Evolutionary conservation across 306 rosid species (phyloP), one percentile per base, ranked within the genome.

Genomic region (Cicer chorassanicum): DNA sequence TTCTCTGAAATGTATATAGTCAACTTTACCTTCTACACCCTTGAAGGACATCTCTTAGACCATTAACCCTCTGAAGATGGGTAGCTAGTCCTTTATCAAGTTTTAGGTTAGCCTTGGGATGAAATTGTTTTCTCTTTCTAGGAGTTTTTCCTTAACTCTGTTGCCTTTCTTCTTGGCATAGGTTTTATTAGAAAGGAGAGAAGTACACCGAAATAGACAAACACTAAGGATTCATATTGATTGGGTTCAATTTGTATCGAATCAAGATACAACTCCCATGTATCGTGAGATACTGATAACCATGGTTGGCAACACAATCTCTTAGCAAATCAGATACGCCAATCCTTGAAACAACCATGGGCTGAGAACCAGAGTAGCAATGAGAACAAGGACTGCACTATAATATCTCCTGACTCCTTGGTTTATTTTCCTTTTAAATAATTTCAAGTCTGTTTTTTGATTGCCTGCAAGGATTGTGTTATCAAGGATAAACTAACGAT

Each of bases 341-440:
- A 21, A 49, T 48, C 21, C 21, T 56, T 72, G 57, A 45, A 43
- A 72, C 57, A 72, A 44, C 9, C 10, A 21, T 13, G 34, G 65
- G 34, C 34, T 51, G 60, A 51, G 74, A 69, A 50, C 62, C 14
- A 54, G 48, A 8, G 48, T 36, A 15, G 45, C 61, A 24, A 36
- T 46, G 50, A 48, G 59, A 68, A 48, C 57, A 67, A 45, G 59
- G 48, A 68, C 21, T 11, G 24, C 65, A 51, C 16, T 34, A 46
- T 51, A 7, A 46, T 18, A 46, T 59, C 38, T 14, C 49, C 29
- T 21, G 29, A 21, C 29, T 21, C n/a, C 11, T 61, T 48, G 39
- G 49, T 62, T 54, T 14, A 0, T 7, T 43, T 56, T 44, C 55
- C 43, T 13, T 45, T 43, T 57, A 41, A 57, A 43, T 72, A 43